Conservation (phyloP, 2,329 filamentous ascomycete genomes). For the Penicillium sp. region DNA sequence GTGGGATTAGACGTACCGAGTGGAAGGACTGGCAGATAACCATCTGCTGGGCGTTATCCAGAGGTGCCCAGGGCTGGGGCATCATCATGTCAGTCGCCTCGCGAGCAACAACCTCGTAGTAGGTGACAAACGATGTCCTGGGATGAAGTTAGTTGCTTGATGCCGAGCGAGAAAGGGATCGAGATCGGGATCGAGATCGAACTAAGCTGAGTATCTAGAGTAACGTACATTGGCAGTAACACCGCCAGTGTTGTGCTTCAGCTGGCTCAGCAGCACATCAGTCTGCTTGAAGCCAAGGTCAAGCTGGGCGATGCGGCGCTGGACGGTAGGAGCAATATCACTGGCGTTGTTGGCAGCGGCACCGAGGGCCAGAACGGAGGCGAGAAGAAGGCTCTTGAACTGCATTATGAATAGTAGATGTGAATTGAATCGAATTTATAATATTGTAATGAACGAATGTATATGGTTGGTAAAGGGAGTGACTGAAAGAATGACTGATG, state of each 20-base stretch:
- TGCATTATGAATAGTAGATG: conserved; percentile 10
- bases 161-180: not conserved
- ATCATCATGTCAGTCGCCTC: conserved; percentile 9
- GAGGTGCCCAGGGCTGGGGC: conserved; percentile 9
- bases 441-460: not conserved
- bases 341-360: conserved; percentile 8
- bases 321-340: conserved; percentile 13
- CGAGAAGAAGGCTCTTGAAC: conserved; percentile 11
- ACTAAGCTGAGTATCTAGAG: no score
- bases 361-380: conserved; percentile 9
- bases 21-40: conserved; percentile 18
- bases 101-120: conserved; percentile 5
- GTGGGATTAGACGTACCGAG: conserved; percentile 8
- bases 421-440: not conserved
- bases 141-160: not conserved
- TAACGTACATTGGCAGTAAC: conserved; percentile 6
- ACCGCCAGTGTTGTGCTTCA: conserved; percentile 2
- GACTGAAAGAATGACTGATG: not conserved
- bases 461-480: not conserved
- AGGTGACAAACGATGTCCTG: conserved; percentile 10
- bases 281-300: conserved; percentile 15
- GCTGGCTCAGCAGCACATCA: conserved; percentile 9
- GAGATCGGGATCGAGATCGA: no score
- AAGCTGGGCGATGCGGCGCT: conserved; percentile 12
- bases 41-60: conserved; percentile 10